Percentiles rank a stretch among this genome's conserved stretches.
Conservation (phyloP, 768 basidiomycete genomes). For the Neoboletus subvelutipes region DNA sequence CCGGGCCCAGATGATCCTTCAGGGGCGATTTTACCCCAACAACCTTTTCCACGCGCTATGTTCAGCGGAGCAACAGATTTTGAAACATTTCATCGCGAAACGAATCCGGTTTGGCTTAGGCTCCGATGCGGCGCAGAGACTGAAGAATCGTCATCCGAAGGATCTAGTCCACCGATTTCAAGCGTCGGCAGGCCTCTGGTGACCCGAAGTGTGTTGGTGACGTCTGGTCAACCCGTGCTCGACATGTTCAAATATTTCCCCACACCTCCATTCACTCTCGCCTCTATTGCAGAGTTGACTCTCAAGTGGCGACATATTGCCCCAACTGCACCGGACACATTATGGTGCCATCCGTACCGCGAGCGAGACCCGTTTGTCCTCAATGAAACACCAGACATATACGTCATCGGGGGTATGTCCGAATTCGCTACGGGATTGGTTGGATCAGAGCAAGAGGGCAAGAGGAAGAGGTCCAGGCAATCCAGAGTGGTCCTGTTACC, state of each 20-base stretch:
- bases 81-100: constrained; percentile 71
- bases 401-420: constrained; percentile 90
- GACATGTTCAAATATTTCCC: constrained; percentile 94
- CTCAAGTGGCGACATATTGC: constrained; percentile 94
- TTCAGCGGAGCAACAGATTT: constrained; percentile 62
- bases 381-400: constrained; percentile 81
- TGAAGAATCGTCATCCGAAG: constrained; percentile 18
- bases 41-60: constrained; percentile 89
- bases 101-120: constrained; percentile 87
- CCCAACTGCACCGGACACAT: constrained; percentile 97
- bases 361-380: constrained; percentile 88
- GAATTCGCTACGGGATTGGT: constrained; percentile 75
- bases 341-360: constrained; percentile 97
- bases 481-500: constrained; percentile 83
- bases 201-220: constrained; percentile 68
- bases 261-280: constrained; percentile 64
- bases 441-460: constrained; percentile 33
- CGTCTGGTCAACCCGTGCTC: constrained; percentile 90
- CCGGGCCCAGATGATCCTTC: constrained; percentile 89
- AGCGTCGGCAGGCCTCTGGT: constrained; percentile 21
- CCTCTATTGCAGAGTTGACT: constrained; percentile 75
- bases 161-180: constrained; percentile 1
- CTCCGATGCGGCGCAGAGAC: constrained; percentile 47
- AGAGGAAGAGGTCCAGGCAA: constrained; percentile 30
- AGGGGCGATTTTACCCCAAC: constrained; percentile 89